Base-by-base conservation (phyloP, 2,329 filamentous ascomycete genomes). In the Fusarium liriodendri region DNA sequence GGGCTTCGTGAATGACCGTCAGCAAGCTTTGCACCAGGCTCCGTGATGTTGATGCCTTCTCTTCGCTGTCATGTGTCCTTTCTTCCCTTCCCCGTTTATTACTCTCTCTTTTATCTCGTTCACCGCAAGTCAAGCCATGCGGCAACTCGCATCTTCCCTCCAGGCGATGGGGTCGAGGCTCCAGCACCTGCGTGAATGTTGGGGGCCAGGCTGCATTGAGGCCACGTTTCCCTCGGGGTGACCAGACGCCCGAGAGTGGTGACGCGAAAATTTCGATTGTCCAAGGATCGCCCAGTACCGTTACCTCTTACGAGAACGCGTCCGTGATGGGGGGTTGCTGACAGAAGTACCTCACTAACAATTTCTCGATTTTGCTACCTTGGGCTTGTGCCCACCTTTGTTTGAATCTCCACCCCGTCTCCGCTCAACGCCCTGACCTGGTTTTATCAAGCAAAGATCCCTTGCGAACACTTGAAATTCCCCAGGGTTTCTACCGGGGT, bases 261-360 rank as follows among this genome's bases (percentile, higher is more conserved):
- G 69, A 79, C 76, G 73, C 77, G 70, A 80, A 82, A 82, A 78
- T 78, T 79, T 76, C 71, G 74, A 78, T 76, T 72, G 70, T 72
- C 74, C 69, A 69, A 70, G 76, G 78, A 78, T 82, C 79, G 69
- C 58, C 77, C 69, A 77, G 77, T 79, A 73, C 47, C 50, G 70
- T 66, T 79, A 77, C 81, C 73, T 77, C 64, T 73, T 77, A 73
- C 71, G 72, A 74, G 64, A 72, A 73, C 66, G 73, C 76, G 76
- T 71, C 71, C 72, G 72, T 74, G 73, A 57, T 64, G 52, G 59
- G 69, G 60, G 66, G 57, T 52, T 67, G 62, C 73, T 70, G 45
- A 47, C 64, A 62, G 62, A 83, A 75, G 83, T 84, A 83, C 76
- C 79, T 52, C 82, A 70, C 76, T 84, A 84, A 84, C 82, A 84